Percentiles rank a stretch among this genome's conserved stretches.
These are phyloP conservation scores for Penicillium coffeae DNA, from an alignment of 495 filamentous ascomycete genomes.

Conservation along the genomic window DNA sequence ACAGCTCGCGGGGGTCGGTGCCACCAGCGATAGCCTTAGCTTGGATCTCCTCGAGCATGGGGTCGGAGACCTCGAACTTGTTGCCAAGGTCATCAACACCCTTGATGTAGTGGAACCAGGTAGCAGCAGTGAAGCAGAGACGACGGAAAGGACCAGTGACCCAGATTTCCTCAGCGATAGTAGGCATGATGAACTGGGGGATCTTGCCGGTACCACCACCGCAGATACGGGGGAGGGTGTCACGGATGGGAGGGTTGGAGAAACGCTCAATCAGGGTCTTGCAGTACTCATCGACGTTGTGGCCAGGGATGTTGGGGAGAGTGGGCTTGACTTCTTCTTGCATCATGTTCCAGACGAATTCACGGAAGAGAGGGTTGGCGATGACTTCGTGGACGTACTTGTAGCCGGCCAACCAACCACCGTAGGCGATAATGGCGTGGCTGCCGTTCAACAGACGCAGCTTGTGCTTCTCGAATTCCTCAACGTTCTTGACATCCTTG, in stretches of 20 bases:
- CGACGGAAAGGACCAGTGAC: slow-evolving; percentile 40
- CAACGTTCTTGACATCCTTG: slow-evolving; percentile 41
- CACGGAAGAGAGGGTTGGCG: slow-evolving; percentile 33
- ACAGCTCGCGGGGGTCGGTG: slow-evolving; percentile 31
- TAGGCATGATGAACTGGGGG: slow-evolving; percentile 50
- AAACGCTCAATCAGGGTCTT: slow-evolving; percentile 45
- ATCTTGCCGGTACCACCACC: slow-evolving; percentile 47
- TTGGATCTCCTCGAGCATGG: slow-evolving; percentile 43
- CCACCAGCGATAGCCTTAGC: slow-evolving; percentile 37
- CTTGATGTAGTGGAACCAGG: slow-evolving; percentile 47
- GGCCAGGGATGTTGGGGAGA: slow-evolving; percentile 40
- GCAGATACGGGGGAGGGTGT: slow-evolving; percentile 44
- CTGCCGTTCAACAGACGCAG: slow-evolving; percentile 48
- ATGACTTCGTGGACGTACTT: slow-evolving; percentile 46
- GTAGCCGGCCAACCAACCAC: slow-evolving; percentile 41
- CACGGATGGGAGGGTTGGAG: slow-evolving; percentile 47
- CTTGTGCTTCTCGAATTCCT: slow-evolving; percentile 49
- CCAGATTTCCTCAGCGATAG: slow-evolving; percentile 47
- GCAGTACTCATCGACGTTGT: slow-evolving; percentile 45
- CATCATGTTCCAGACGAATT: slow-evolving; percentile 46
- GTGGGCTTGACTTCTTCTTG: slow-evolving; percentile 46
- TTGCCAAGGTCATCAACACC: slow-evolving; percentile 43
- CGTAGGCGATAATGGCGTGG: slow-evolving; percentile 43
- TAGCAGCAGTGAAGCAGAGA: slow-evolving; percentile 43
- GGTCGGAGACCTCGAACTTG: slow-evolving; percentile 37